Percentiles rank a stretch among this genome's conserved stretches.
phyloP scores from a whole-genome alignment of 306 rosid species.

The Malus orientalis region DNA sequence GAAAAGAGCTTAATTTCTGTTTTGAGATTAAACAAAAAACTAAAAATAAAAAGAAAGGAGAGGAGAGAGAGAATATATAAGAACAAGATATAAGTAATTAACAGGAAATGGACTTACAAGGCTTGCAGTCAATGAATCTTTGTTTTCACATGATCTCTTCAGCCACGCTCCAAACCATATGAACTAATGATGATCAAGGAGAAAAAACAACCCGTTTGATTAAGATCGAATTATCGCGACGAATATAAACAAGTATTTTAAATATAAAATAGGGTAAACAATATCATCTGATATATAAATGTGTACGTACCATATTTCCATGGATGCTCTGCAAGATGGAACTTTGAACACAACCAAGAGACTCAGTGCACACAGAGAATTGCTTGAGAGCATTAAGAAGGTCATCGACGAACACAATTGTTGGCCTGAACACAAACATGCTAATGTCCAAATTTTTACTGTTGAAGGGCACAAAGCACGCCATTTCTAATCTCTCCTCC shows the following conservation, averaged over 20 bases:
- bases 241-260: neutral
- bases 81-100: neutral
- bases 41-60: neutral
- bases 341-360: conserved; percentile 72
- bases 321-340: conserved; percentile 80
- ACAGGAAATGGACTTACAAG: conserved; percentile 46
- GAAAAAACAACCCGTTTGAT: neutral
- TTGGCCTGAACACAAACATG: conserved; percentile 69
- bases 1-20: neutral
- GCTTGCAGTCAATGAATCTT: conserved; percentile 34
- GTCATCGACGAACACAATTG: conserved; percentile 49
- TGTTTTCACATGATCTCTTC: conserved; percentile 46
- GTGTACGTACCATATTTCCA: conserved; percentile 56
- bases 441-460: conserved; percentile 46
- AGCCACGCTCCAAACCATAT: conserved; percentile 89
- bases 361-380: conserved; percentile 47
- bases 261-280: too few species aligned
- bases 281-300: too few species aligned
- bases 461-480: conserved; percentile 62
- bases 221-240: neutral
- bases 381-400: conserved; percentile 50
- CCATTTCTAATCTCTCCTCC: conserved; percentile 19
- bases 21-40: neutral
- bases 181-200: conserved; percentile 60
- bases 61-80: neutral